phyloP scores from a whole-genome alignment of 768 basidiomycete genomes.

The Clitopilus passeckerianus region DNA sequence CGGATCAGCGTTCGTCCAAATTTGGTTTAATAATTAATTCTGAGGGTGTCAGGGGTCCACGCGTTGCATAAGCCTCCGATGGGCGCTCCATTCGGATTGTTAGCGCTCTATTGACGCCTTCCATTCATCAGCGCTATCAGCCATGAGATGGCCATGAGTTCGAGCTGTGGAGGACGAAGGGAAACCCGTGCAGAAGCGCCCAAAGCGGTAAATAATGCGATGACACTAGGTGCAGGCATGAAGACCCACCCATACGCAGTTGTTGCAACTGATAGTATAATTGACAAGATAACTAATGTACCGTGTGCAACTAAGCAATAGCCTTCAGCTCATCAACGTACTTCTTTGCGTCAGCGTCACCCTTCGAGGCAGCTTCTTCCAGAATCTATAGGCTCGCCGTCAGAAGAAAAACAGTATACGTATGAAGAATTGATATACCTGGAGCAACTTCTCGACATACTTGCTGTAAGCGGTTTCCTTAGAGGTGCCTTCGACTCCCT shows the following conservation, averaged over 20 bases:
- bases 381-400: constrained; percentile 1
- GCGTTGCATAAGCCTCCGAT: neutral
- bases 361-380: constrained; percentile 50
- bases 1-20: neutral
- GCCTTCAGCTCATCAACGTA: constrained; percentile 58
- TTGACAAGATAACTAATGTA: too few species aligned
- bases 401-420: neutral
- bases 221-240: neutral
- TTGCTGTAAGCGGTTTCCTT: constrained; percentile 66
- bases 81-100: neutral
- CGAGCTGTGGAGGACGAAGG: neutral
- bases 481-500: constrained; percentile 59
- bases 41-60: neutral
- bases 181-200: neutral
- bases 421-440: constrained; percentile 33
- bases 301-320: constrained; percentile 16
- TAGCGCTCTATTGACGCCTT: neutral
- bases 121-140: neutral
- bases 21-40: neutral
- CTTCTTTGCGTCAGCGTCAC: constrained; percentile 49
- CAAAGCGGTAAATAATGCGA: neutral
- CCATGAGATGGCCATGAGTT: neutral
- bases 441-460: constrained; percentile 74
- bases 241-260: neutral
- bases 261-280: neutral